Evolutionary conservation across 495 filamentous ascomycete species (phyloP).

Genomic region (Cryomyces minteri): DNA sequence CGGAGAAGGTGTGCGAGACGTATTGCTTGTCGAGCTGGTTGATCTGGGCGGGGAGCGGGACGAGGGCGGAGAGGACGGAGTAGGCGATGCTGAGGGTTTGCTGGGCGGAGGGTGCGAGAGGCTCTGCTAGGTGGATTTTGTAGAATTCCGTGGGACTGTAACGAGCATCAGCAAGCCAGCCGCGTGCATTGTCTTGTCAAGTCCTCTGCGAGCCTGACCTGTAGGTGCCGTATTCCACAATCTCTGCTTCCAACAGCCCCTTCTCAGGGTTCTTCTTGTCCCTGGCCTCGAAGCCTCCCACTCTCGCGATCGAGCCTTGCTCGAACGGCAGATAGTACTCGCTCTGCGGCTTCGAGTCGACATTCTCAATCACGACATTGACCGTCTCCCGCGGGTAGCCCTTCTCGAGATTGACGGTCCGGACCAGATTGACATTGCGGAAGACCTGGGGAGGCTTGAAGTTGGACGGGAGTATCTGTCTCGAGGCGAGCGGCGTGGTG

Average conservation of each 20-base stretch:
- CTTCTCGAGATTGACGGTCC: slow-evolving; percentile 83
- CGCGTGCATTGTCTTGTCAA: background rate
- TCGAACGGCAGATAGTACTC: slow-evolving; percentile 84
- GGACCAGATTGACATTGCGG: slow-evolving; percentile 78
- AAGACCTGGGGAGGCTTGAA: slow-evolving; percentile 84
- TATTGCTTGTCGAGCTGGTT: slow-evolving; percentile 69
- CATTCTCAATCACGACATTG: slow-evolving; percentile 89
- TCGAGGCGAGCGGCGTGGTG: slow-evolving; percentile 24
- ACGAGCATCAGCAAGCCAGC: background rate
- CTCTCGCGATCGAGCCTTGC: slow-evolving; percentile 44
- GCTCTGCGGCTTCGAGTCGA: slow-evolving; percentile 52
- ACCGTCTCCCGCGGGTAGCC: slow-evolving; percentile 72
- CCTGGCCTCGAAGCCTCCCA: slow-evolving; percentile 78
- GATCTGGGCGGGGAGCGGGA: slow-evolving; percentile 64
- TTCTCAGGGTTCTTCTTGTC: slow-evolving; percentile 65
- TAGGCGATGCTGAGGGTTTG: slow-evolving; percentile 77
- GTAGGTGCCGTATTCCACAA: slow-evolving; percentile 40
- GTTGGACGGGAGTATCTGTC: slow-evolving; percentile 38
- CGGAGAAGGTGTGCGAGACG: slow-evolving; percentile 66
- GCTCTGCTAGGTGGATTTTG: slow-evolving; percentile 53
- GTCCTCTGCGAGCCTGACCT: slow-evolving; percentile 27
- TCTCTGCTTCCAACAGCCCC: slow-evolving; percentile 46
- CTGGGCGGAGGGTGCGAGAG: slow-evolving; percentile 55
- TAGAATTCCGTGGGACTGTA: slow-evolving; percentile 66
- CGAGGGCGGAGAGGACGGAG: slow-evolving; percentile 52